Conservation (phyloP, 306 rosid genomes). For the Glycine soja region DNA sequence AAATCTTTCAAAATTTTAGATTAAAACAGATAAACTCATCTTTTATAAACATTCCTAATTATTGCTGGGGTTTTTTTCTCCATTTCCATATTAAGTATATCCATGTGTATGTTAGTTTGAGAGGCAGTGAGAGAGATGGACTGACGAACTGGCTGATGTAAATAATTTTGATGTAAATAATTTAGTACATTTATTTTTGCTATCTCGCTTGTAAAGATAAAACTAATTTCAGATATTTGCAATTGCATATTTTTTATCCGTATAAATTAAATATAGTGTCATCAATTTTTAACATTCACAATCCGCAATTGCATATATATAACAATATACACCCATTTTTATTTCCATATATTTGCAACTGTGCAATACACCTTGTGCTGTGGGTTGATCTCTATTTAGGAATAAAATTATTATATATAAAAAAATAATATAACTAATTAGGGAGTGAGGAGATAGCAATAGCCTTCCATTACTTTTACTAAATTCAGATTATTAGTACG, state of each 20-base stretch:
- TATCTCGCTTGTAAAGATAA: neutral
- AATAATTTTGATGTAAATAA: conserved; percentile 18
- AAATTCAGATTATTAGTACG: neutral
- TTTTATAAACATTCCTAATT: neutral
- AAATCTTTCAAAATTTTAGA: too few species aligned
- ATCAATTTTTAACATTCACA: too few species aligned
- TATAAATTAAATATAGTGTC: too few species aligned
- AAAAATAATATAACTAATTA: neutral
- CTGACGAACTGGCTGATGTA: conserved; percentile 30
- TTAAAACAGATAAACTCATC: too few species aligned
- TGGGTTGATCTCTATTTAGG: too few species aligned
- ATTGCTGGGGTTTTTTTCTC: neutral
- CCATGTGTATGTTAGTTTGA: conserved; percentile 20
- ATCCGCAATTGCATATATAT: neutral
- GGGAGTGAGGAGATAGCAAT: neutral
- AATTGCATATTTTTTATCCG: too few species aligned
- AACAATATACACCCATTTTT: too few species aligned
- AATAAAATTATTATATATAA: too few species aligned
- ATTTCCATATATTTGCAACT: too few species aligned
- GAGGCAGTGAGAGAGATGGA: neutral
- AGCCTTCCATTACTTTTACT: neutral
- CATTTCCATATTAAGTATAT: conserved; percentile 8
- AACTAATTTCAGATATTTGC: neutral
- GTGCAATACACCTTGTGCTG: too few species aligned
- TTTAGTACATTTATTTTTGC: neutral